Percentiles rank a stretch among this genome's conserved stretches.
These are phyloP conservation scores for Pyrenochaeta sp. DNA, from an alignment of 2,329 filamentous ascomycete genomes.

Conservation along the genomic window DNA sequence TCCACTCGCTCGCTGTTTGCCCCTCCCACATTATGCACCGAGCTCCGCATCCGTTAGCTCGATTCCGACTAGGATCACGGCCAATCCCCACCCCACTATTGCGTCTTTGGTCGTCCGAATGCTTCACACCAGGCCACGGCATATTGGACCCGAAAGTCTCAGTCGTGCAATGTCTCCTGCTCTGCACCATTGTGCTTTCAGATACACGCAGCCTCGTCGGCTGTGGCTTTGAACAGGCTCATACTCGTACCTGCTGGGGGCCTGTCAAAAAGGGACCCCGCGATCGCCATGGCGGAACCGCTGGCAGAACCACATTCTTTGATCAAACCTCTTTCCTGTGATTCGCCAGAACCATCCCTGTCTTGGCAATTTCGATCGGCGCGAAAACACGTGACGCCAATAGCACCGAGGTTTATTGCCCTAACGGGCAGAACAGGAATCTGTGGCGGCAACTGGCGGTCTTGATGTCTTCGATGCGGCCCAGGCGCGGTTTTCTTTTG, in stretches of 20 bases:
- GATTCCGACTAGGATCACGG: constrained; percentile 19
- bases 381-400: constrained; percentile 18
- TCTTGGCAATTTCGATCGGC: constrained; percentile 6
- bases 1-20: constrained; percentile 30
- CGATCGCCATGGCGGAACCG: constrained; percentile 22
- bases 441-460: constrained; percentile 6
- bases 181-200: not conserved
- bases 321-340: constrained; percentile 8
- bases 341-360: constrained; percentile 9
- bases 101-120: not conserved
- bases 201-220: not conserved
- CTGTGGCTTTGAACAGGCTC: not conserved
- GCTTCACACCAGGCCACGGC: not conserved
- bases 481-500: not conserved
- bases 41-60: constrained; percentile 33
- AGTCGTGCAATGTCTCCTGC: not conserved
- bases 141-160: not conserved
- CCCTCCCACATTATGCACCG: constrained; percentile 29
- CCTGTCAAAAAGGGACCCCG: constrained; percentile 16
- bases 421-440: constrained; percentile 9
- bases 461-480: not conserved
- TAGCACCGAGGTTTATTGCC: constrained; percentile 9
- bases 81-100: constrained; percentile 16
- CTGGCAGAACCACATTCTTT: constrained; percentile 4
- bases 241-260: constrained; percentile 16